Conservation (phyloP, 2,329 filamentous ascomycete genomes). For the Emericellopsis atlantica region DNA sequence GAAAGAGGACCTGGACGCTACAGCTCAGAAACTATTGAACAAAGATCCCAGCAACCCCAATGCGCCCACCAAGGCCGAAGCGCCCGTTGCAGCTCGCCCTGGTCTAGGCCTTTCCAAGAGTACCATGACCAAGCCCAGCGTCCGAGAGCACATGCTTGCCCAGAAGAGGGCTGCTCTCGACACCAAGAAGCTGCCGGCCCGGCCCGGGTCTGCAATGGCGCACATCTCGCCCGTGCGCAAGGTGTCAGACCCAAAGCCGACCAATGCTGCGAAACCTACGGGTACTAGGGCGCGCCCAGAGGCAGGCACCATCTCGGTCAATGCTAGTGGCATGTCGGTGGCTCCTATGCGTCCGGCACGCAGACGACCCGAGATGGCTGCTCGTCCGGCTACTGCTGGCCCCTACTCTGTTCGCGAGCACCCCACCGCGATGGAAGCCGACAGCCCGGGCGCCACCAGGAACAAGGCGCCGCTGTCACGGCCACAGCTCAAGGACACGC, state of each 20-base stretch:
- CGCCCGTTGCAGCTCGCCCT: constrained; percentile 30
- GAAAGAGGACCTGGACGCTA: constrained; percentile 64
- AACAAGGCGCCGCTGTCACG: constrained; percentile 36
- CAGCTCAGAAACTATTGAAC: constrained; percentile 67
- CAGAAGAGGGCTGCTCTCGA: constrained; percentile 54
- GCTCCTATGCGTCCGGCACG: constrained; percentile 50
- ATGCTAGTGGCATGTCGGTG: constrained; percentile 46
- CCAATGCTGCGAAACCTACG: constrained; percentile 18
- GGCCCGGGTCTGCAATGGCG: constrained; percentile 54
- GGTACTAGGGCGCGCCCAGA: constrained; percentile 27
- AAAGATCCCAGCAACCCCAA: constrained; percentile 78
- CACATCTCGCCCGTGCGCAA: constrained; percentile 40
- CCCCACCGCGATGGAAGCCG: constrained; percentile 14
- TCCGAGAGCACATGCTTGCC: constrained; percentile 75
- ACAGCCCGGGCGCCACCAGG: constrained; percentile 33
- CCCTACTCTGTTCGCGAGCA: constrained; percentile 51
- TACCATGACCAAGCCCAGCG: constrained; percentile 50
- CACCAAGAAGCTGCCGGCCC: constrained; percentile 34
- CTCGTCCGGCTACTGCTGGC: constrained; percentile 50
- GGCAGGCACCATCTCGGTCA: constrained; percentile 24
- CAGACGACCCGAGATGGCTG: constrained; percentile 42
- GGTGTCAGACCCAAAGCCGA: constrained; percentile 15
- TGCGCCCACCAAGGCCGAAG: constrained; percentile 41
- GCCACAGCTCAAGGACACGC: constrained; percentile 26
- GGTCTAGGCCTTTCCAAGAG: constrained; percentile 51